phyloP scores from a whole-genome alignment of 2,329 filamentous ascomycete species.

The Fonsecaea pedrosoi region DNA sequence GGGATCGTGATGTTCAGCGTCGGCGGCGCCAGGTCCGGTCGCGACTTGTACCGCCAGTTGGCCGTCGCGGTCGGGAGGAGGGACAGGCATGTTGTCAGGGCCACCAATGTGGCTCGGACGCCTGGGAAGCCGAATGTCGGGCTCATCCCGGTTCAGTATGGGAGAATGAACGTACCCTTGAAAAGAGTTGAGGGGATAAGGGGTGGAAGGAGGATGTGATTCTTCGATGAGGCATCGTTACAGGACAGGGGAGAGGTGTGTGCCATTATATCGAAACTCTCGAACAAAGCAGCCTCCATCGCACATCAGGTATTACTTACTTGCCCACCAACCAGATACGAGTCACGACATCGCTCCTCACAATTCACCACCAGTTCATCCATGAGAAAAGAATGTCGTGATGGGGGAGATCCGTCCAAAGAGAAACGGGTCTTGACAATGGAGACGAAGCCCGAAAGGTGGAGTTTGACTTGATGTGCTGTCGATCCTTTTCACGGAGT shows the following conservation, averaged over 20 bases:
- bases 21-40: constrained; percentile 57
- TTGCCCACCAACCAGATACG: background rate
- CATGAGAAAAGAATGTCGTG: background rate
- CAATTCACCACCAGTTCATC: background rate
- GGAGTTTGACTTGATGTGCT: background rate
- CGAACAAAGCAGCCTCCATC: background rate
- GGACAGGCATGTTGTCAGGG: constrained; percentile 27
- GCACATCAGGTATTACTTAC: background rate
- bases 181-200: too few relatives aligned
- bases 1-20: constrained; percentile 48
- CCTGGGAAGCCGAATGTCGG: background rate
- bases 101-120: background rate
- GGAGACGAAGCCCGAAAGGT: background rate
- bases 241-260: background rate
- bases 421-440: background rate
- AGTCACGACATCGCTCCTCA: background rate
- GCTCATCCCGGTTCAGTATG: background rate
- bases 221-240: background rate
- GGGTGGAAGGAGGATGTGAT: background rate
- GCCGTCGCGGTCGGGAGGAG: constrained; percentile 41
- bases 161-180: background rate
- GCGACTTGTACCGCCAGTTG: constrained; percentile 58
- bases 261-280: background rate
- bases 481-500: background rate
- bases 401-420: background rate